Evolutionary conservation across 192 early-diverging fungal species (phyloP), one percentile per base, ranked within the genome.

Genomic region (Coemansia sp.): DNA sequence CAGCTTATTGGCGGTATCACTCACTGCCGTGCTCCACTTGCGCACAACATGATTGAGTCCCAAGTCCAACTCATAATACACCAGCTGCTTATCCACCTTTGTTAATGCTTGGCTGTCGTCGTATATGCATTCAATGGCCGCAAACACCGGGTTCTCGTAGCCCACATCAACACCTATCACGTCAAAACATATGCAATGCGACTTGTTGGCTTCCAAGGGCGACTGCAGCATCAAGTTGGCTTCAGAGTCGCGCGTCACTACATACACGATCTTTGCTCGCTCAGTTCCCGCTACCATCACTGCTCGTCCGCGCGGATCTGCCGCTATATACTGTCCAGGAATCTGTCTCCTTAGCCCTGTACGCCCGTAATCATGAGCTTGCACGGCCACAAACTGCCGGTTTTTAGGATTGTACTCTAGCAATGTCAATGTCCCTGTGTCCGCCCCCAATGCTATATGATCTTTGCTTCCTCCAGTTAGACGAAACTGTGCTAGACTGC

Each of bases 61-160:
- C 52, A 99, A 83, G 68, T 99, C 97, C 58, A 99, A 74, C 73
- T 99, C 97, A 56, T 98, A 97, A 57, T 92, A 96, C 26, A 87
- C 90, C 59, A 98, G 80, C 85, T 92, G 89, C 76, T 91, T 91
- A 80, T 76, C 63, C 84, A 81, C 10, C 84, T 86, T 55, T 88
- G 86, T 6, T 84, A 88, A 9, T 83, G 79, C 14, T 10, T 13
- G 23, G 1, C 31, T 26, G 85, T 81, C 70, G 16, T 81, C 79
- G 61, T 92, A 93, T 68, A 86, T 87, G 1, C 86, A 80, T 67
- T 99, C 97, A 39, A 99, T 66, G 45, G 88, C 87, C 1, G 96
- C 97, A 81, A 99, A 99, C 36, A 95, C 82, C 9, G 97, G 97
- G 69, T 98, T 99, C 57, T 99, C 97, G 59, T 91, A 99, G 0